Evolutionary conservation across 148 eudicot genomes (phyloP), one percentile per base, ranked within the genome.

Genomic region (Nepenthes gracilis): DNA sequence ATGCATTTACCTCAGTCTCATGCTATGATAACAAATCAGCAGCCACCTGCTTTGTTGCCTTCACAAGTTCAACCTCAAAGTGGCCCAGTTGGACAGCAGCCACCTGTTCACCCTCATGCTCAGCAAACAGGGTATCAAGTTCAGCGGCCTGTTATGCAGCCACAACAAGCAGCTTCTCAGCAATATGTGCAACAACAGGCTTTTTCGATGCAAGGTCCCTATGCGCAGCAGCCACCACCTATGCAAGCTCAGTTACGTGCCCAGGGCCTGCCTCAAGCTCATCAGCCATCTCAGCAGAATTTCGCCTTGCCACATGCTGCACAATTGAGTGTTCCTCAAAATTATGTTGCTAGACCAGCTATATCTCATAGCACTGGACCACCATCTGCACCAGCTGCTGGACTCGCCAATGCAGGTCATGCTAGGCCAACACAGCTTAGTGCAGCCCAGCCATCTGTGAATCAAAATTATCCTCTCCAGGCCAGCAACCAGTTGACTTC

Each of bases 61-160:
- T 64, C 82, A 36, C 85, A 82, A 60, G 85, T 66, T 71, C 91
- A 78, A 58, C 61, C 73, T 40, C 68, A 75, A 2, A 69, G 67
- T 50, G 68, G 68, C 36, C 78, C 83, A 66, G 63, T 78, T 48
- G 69, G 74, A 4, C 84, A 74, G 12, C 78, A 75, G 61, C 71
- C 55, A 51, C 77, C 80, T 52, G 58, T 66, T 53, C 76, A 70
- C 67, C 74, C 86, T 64, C 80, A 78, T 59, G 64, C 66, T 13
- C 93, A 78, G 64, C 90, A 78, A 63, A 74, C 85, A 56, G 78
- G 75, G 35, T 74, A 80, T 61, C 74, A 70, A 33, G 64, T 58
- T 71, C 93, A 73, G 60, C 89, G 75, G 54, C 81, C 96, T 70
- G 72, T 65, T 43, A 56, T 77, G 68, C 88, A 77, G 67, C 78